Conservation (phyloP, 768 basidiomycete species). For the Leccinellum luteum region DNA sequence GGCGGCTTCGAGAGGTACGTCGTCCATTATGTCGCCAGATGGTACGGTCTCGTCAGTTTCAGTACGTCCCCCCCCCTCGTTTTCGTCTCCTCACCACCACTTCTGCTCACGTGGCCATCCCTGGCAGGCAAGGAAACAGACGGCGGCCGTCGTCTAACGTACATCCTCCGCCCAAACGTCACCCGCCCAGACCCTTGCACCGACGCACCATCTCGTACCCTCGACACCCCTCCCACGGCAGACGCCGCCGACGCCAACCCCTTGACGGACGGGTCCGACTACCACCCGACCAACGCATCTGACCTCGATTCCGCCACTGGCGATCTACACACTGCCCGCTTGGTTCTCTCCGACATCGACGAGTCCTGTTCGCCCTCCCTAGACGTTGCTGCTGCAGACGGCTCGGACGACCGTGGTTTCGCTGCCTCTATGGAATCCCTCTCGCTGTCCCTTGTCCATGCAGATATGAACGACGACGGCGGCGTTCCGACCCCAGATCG, state of each 20-base stretch:
- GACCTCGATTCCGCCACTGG: slow-evolving; percentile 25
- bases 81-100: background rate
- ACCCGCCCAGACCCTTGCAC: slow-evolving; percentile 51
- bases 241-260: slow-evolving; percentile 53
- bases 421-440: slow-evolving; percentile 35
- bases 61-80: slow-evolving; percentile 48
- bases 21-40: slow-evolving; percentile 79
- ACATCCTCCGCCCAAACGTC: slow-evolving; percentile 77
- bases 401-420: slow-evolving; percentile 33
- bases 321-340: slow-evolving; percentile 6
- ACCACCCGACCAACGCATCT: slow-evolving; percentile 12
- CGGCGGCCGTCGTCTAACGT: slow-evolving; percentile 65
- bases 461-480: slow-evolving; percentile 10
- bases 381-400: slow-evolving; percentile 33
- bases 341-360: slow-evolving; percentile 24
- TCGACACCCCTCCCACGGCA: slow-evolving; percentile 74
- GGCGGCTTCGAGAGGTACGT: slow-evolving; percentile 78
- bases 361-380: slow-evolving; percentile 30
- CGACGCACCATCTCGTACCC: slow-evolving; percentile 27
- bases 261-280: slow-evolving; percentile 24
- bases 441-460: slow-evolving; percentile 29
- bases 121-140: slow-evolving; percentile 44
- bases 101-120: slow-evolving; percentile 17
- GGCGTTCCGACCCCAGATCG: slow-evolving; percentile 5
- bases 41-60: slow-evolving; percentile 77